Conservation (phyloP, 345 rosid species). For the Hibiscus trionum region DNA sequence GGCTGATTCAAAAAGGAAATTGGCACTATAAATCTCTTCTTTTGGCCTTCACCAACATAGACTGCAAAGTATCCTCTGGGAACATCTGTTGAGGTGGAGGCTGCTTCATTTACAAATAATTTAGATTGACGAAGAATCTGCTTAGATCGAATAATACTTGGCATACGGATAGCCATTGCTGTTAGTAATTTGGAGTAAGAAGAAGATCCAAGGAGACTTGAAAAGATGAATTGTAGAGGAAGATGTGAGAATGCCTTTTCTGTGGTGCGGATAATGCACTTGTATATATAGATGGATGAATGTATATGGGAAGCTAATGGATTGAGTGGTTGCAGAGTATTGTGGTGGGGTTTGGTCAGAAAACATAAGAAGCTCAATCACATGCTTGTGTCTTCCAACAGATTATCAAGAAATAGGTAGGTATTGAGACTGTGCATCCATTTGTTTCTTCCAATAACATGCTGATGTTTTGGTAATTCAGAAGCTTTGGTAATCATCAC, state of each 20-base stretch:
- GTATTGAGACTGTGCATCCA: no score
- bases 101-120: no score
- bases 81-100: no score
- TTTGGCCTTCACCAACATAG: no score
- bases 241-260: conserved; percentile 9
- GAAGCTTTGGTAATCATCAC: no score
- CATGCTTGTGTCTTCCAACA: conserved; percentile 11
- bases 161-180: not conserved
- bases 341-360: not conserved
- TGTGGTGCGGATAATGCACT: not conserved
- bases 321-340: conserved; percentile 9
- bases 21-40: conserved; percentile 21
- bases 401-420: no score
- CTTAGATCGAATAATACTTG: conserved; percentile 9
- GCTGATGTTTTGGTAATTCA: no score
- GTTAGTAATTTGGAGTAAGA: not conserved
- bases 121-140: not conserved
- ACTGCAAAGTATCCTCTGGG: no score
- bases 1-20: conserved; percentile 38
- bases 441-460: no score
- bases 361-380: conserved; percentile 16
- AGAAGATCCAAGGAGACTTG: not conserved
- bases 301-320: not conserved
- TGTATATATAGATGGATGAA: conserved; percentile 13
- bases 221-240: not conserved